Base-by-base conservation (phyloP, 202 grass and related monocot species). In the Setaria viridis region DNA sequence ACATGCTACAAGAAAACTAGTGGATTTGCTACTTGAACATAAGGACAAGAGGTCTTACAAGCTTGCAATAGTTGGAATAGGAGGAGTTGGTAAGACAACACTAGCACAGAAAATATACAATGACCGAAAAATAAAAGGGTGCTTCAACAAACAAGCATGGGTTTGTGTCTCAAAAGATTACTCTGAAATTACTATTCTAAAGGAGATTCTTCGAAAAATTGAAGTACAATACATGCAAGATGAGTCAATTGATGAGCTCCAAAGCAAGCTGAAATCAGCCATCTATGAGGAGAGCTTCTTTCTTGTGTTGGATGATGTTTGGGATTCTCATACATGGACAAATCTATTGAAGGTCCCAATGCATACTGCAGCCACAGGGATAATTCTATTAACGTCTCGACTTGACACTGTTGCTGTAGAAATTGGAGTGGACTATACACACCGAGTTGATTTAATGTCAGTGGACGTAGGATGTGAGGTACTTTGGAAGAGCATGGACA, bases 81-180 rank as follows among this genome's bases (percentile, higher is more conserved):
- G 87, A 17, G 87, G 85, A 8, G 82, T 90, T 15, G 88, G 82
- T 5, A 92, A 92, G 76, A 92, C 91, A 42, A 88, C 84, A 48
- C 77, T 91, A 1, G 72, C 88, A 62, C 87, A 87, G 35, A 86
- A 89, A 33, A 29, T 89, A 57, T 89, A 63, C 25, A 73, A 84
- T 49, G 81, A 91, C 35, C 10, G 53, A 32, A 81, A 8, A 56
- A 20, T 89, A 15, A 50, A 69, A 42, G 55, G 70, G 1, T 74
- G 3, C 6, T 94, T 90, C 41, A n/a, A 80, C 13, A 60, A 65
- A 54, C 62, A 35, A 2, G 29, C 46, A 62, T 94, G 87, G 87
- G 0, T 86, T 2, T 94, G 78, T 34, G 19, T 25, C 25, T 25
- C 25, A 25, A 25, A 25, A 25, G 25, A 25, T 25, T 25, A 25